Conservation (phyloP, 169 alveolate genomes). For the Eimeria necatrix region DNA sequence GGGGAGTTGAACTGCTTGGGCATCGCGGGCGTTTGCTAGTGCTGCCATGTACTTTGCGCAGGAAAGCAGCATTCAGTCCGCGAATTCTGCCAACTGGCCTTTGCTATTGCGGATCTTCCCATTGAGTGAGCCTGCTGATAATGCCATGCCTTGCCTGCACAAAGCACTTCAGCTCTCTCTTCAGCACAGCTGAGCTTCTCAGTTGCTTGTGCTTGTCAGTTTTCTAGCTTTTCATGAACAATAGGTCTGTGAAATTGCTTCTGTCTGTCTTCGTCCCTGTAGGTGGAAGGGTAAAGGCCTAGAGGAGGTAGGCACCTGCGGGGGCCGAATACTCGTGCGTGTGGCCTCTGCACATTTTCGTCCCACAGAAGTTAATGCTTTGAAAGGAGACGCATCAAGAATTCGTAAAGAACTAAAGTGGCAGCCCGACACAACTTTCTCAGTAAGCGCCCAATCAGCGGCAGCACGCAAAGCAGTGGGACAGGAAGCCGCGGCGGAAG, state of each 20-base stretch:
- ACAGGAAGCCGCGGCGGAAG: background rate
- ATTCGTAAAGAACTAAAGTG: constrained; percentile 84
- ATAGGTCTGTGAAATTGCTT: no score
- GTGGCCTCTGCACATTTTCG: constrained; percentile 83
- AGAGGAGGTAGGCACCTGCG: constrained; percentile 82
- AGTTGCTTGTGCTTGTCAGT: no score
- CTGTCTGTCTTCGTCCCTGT: background rate
- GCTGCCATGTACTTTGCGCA: background rate
- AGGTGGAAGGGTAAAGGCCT: constrained; percentile 85
- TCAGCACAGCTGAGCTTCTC: no score
- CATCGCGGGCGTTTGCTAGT: background rate
- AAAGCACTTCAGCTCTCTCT: no score
- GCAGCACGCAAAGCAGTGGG: background rate
- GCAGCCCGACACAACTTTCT: constrained; percentile 78
- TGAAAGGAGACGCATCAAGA: constrained; percentile 87
- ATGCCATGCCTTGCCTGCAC: no score
- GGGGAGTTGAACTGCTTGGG: background rate
- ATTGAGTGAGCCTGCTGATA: constrained; percentile 23
- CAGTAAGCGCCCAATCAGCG: constrained; percentile 46
- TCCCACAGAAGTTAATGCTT: constrained; percentile 84
- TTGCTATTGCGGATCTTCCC: constrained; percentile 63
- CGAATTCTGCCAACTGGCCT: constrained; percentile 77
- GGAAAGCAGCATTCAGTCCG: constrained; percentile 81
- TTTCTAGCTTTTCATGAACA: no score
- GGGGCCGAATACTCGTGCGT: constrained; percentile 46